Evolutionary conservation across 1,284 basidiomycete species (phyloP).

Genomic region (Naganishia liquefaciens): DNA sequence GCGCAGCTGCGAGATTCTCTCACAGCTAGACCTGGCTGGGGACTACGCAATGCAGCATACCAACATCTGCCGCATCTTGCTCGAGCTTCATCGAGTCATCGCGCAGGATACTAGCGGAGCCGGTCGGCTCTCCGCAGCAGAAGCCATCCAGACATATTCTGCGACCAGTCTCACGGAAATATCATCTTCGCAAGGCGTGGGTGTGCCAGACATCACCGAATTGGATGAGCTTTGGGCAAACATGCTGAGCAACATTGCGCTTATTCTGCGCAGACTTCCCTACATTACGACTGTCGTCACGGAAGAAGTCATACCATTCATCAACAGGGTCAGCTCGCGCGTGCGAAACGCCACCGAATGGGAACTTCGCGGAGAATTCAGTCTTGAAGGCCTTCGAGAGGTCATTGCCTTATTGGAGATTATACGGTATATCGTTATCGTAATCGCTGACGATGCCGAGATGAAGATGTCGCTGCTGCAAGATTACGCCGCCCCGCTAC

Average conservation of each 20-base stretch:
- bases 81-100: constrained; percentile 27
- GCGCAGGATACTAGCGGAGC: constrained; percentile 21
- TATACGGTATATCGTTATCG: constrained; percentile 23
- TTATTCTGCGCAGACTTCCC: constrained; percentile 25
- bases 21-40: constrained; percentile 11
- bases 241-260: constrained; percentile 24
- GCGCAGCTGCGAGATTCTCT: constrained; percentile 31
- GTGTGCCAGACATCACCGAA: constrained; percentile 1
- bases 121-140: constrained; percentile 25
- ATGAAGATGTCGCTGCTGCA: constrained; percentile 14
- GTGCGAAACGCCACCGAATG: constrained; percentile 26
- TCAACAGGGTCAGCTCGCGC: constrained; percentile 24
- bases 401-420: constrained; percentile 27
- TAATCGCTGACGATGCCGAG: constrained; percentile 22
- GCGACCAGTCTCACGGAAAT: constrained; percentile 17
- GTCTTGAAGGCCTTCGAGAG: constrained; percentile 27
- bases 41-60: constrained; percentile 1
- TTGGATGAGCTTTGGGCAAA: constrained; percentile 24
- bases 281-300: constrained; percentile 18
- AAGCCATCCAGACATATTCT: constrained; percentile 22
- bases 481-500: constrained; percentile 11
- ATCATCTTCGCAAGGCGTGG: constrained; percentile 1
- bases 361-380: constrained; percentile 25
- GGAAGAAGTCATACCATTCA: constrained; percentile 27
- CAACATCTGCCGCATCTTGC: constrained; percentile 17